Evolutionary conservation across 768 basidiomycete species (phyloP).

Genomic region (Lactarius deliciosus): DNA sequence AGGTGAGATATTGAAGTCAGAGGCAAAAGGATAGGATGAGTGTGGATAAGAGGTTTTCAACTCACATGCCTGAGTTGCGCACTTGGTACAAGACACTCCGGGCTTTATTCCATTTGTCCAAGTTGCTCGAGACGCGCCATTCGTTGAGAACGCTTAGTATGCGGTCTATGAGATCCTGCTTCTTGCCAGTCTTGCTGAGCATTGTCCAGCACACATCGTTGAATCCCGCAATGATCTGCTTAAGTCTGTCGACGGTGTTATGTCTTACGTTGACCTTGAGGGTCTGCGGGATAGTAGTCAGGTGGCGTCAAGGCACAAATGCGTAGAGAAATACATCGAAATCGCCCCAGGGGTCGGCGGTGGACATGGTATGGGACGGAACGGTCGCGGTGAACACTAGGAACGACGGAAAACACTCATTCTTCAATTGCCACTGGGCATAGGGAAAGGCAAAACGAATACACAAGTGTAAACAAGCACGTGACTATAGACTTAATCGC

Average conservation of each 20-base stretch:
- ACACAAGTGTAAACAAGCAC: conserved; percentile 40
- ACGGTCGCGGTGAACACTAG: conserved; percentile 2
- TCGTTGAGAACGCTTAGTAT: conserved; percentile 57
- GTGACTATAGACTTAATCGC: conserved; percentile 8
- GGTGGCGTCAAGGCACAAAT: conserved; percentile 18
- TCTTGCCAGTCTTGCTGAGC: conserved; percentile 77
- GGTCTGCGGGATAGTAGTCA: conserved; percentile 43
- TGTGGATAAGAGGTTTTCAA: conserved; percentile 31
- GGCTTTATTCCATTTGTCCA: conserved; percentile 69
- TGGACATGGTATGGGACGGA: conserved; percentile 49
- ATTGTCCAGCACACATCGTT: conserved; percentile 74
- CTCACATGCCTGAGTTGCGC: conserved; percentile 64
- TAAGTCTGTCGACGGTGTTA: conserved; percentile 85
- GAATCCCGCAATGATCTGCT: conserved; percentile 73
- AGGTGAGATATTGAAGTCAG: background rate
- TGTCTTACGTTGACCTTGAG: conserved; percentile 67
- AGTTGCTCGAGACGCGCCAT: conserved; percentile 56
- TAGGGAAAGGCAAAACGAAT: conserved; percentile 21
- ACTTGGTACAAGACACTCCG: conserved; percentile 68
- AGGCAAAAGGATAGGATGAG: background rate
- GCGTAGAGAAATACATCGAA: conserved; percentile 57
- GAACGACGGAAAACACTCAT: background rate
- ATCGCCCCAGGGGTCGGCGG: conserved; percentile 62
- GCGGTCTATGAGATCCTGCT: conserved; percentile 83
- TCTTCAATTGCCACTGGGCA: conserved; percentile 2